A percentile compares a stretch with the other conserved stretches of the same genome.
Conservation (phyloP, 257 asterid species). For the Nicotiana otophora region DNA sequence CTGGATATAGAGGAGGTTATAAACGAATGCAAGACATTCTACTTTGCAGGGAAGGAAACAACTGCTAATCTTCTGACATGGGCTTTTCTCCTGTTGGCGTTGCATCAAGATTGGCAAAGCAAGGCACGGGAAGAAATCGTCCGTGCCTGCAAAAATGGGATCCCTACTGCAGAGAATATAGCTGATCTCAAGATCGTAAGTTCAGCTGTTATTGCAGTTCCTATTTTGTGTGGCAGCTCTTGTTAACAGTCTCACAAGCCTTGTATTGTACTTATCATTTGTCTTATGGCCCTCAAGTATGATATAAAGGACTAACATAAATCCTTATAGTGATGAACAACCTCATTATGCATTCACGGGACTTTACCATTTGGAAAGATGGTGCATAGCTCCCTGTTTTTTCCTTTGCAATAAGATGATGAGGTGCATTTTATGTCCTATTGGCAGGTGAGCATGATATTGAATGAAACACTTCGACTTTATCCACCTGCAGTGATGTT, state of each 20-base stretch:
- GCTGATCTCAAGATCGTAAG: slow-evolving; percentile 26
- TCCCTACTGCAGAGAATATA: slow-evolving; percentile 25
- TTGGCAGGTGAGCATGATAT: slow-evolving; percentile 21
- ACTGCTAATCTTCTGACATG: slow-evolving; percentile 27
- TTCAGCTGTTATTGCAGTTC: neutral
- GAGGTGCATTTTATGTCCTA: neutral
- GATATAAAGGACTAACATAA: neutral
- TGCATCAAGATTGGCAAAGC: slow-evolving; percentile 37
- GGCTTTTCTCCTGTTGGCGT: slow-evolving; percentile 29
- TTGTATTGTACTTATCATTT: neutral
- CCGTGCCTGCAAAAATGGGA: slow-evolving; percentile 11
- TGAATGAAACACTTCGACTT: slow-evolving; percentile 29
- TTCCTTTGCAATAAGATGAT: neutral
- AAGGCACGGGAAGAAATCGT: slow-evolving; percentile 32
- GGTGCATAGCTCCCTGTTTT: neutral
- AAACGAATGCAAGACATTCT: slow-evolving; percentile 35
- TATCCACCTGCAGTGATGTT: slow-evolving; percentile 24
- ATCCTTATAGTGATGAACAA: neutral
- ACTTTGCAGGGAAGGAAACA: slow-evolving; percentile 38
- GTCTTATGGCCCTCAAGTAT: neutral
- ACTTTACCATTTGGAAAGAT: neutral
- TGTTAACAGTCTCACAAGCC: neutral
- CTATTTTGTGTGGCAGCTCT: neutral
- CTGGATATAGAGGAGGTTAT: slow-evolving; percentile 25
- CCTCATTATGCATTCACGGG: neutral